phyloP scores from a whole-genome alignment of 495 filamentous ascomycete species.

The Lophiotrema nucula region DNA sequence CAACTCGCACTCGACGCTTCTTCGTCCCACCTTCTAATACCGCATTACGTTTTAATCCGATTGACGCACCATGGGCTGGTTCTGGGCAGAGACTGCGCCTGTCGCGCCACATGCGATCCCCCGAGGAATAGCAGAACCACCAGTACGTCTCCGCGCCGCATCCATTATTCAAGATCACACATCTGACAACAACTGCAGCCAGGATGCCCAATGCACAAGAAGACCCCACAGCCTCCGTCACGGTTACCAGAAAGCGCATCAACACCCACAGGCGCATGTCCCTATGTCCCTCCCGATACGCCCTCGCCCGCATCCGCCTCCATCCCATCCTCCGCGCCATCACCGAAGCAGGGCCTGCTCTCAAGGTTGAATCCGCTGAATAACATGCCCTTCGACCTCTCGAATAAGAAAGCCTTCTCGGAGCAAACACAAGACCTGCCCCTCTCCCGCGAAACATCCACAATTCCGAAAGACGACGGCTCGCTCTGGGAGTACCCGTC shows the following conservation, averaged over 20 bases:
- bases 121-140: conserved; percentile 52
- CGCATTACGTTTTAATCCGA: too few relatives aligned
- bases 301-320: conserved; percentile 51
- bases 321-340: conserved; percentile 37
- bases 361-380: conserved; percentile 89
- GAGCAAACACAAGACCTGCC: conserved; percentile 71
- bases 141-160: conserved; percentile 66
- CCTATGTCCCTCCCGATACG: conserved; percentile 44
- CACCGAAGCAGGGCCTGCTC: conserved; percentile 43
- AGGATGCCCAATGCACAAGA: conserved; percentile 87
- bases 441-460: conserved; percentile 72
- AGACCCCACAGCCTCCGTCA: conserved; percentile 48
- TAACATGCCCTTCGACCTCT: conserved; percentile 88
- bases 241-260: conserved; percentile 39
- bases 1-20: background rate
- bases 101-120: conserved; percentile 48
- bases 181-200: conserved; percentile 57
- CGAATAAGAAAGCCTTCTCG: conserved; percentile 70
- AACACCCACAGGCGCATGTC: conserved; percentile 50
- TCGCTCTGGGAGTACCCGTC: conserved; percentile 95
- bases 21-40: background rate
- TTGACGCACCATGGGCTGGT: conserved; percentile 93
- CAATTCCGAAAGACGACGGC: conserved; percentile 79
- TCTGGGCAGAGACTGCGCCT: conserved; percentile 78
- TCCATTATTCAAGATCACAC: background rate